Evolutionary conservation across 257 asterid species (phyloP).

Genomic region (Nicotiana knightiana): DNA sequence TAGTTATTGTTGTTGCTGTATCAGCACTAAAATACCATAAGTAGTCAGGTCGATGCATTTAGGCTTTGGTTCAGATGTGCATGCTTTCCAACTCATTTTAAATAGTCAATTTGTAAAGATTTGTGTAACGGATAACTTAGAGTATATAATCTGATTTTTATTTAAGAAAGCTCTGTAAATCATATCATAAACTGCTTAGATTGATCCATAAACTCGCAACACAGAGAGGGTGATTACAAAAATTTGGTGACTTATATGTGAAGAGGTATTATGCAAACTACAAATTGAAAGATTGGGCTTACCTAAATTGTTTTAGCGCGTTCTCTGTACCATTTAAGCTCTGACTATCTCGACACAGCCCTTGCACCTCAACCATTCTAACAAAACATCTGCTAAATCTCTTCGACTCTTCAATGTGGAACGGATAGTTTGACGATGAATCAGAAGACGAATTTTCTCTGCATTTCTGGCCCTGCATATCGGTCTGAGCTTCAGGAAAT

Average conservation of each 20-base stretch:
- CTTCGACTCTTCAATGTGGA: slow-evolving; percentile 23
- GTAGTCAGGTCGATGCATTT: neutral
- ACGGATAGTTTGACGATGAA: slow-evolving; percentile 35
- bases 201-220: too few species aligned
- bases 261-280: neutral
- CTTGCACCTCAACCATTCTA: slow-evolving; percentile 45
- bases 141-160: too few species aligned
- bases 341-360: slow-evolving; percentile 43
- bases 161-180: too few species aligned
- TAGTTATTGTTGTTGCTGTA: too few species aligned
- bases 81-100: too few species aligned
- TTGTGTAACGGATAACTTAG: too few species aligned
- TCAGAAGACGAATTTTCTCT: slow-evolving; percentile 22
- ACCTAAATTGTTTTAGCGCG: slow-evolving; percentile 57
- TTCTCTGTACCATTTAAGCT: slow-evolving; percentile 50
- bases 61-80: too few species aligned
- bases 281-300: neutral
- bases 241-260: neutral
- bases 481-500: slow-evolving; percentile 29
- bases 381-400: slow-evolving; percentile 31
- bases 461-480: slow-evolving; percentile 11
- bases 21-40: neutral
- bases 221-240: neutral
- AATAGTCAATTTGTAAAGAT: too few species aligned
- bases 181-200: too few species aligned